phyloP scores from a whole-genome alignment of 495 filamentous ascomycete genomes.

The Penicillium taxi region DNA sequence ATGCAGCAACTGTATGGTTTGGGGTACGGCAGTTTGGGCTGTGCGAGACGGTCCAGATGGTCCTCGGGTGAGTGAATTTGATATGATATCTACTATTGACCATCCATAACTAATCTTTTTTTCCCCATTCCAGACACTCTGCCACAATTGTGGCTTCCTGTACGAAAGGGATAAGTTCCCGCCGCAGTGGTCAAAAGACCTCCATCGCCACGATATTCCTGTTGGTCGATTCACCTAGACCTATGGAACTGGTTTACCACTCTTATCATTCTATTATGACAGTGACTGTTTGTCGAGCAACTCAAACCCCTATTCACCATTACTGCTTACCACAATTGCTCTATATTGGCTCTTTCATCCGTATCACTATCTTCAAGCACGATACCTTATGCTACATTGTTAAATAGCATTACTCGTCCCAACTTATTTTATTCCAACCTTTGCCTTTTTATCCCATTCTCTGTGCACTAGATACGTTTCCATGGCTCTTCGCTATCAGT shows the following conservation, averaged over 20 bases:
- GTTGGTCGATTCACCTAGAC: conserved; percentile 27
- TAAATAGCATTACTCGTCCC: no score
- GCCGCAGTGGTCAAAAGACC: conserved; percentile 73
- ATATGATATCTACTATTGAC: neutral
- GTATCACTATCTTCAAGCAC: neutral
- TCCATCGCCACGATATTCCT: conserved; percentile 56
- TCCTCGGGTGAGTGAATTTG: conserved; percentile 53
- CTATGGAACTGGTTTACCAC: no score
- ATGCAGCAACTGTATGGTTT: conserved; percentile 81
- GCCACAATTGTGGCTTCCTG: conserved; percentile 85
- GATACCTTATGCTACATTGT: no score
- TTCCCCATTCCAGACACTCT: conserved; percentile 58
- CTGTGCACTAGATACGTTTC: no score
- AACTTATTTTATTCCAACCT: no score
- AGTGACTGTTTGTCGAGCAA: neutral
- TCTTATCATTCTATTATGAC: neutral
- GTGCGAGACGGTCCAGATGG: conserved; percentile 87
- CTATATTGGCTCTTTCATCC: neutral
- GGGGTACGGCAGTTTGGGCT: conserved; percentile 87
- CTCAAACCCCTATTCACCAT: no score
- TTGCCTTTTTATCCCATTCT: no score
- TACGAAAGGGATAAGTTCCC: conserved; percentile 81
- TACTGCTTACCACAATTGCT: neutral
- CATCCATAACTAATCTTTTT: neutral
- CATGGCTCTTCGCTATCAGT: no score